These are phyloP conservation scores for Oldenlandia corymbosa DNA, from an alignment of 257 asterid genomes.

Conservation along the genomic window DNA sequence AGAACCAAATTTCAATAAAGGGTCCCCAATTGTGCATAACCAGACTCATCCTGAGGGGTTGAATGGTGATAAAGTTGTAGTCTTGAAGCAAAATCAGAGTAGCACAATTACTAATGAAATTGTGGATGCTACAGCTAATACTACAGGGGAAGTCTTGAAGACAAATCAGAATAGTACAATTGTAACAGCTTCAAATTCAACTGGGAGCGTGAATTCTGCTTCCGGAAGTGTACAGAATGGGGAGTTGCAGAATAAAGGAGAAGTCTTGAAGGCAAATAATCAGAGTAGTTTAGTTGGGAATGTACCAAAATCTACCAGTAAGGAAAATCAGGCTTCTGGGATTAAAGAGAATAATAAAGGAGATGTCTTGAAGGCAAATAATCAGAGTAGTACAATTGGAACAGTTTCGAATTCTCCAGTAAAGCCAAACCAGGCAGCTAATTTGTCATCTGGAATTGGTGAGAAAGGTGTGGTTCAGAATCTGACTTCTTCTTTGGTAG, in stretches of 20 bases:
- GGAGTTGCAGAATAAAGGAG: slow-evolving; percentile 29
- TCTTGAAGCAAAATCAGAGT: slow-evolving; percentile 28
- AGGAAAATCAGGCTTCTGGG: slow-evolving; percentile 27
- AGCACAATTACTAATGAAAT: too few species aligned
- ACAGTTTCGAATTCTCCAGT: slow-evolving; percentile 17
- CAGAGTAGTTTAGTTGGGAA: slow-evolving; percentile 20
- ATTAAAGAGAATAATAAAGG: slow-evolving; percentile 32
- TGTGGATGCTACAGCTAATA: slow-evolving; percentile 1
- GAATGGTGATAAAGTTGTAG: slow-evolving; percentile 19
- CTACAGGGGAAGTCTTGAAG: slow-evolving; percentile 1
- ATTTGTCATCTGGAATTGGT: slow-evolving; percentile 22
- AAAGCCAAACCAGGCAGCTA: slow-evolving; percentile 28
- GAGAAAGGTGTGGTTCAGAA: slow-evolving; percentile 38
- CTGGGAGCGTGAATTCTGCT: slow-evolving; percentile 4
- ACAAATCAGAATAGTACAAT: slow-evolving; percentile 4
- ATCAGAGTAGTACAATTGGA: slow-evolving; percentile 21
- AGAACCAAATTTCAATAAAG: slow-evolving; percentile 10
- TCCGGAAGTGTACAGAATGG: slow-evolving; percentile 15
- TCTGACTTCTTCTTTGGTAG: slow-evolving; percentile 37
- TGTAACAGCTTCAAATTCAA: slow-evolving; percentile 7
- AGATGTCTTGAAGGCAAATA: slow-evolving; percentile 35
- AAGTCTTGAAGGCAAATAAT: slow-evolving; percentile 31
- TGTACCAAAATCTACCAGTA: slow-evolving; percentile 20
- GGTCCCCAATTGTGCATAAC: slow-evolving; percentile 19
- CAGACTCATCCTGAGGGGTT: slow-evolving; percentile 1